Conservation (phyloP, 176 grass and related monocot species). For the Themeda triandra region DNA sequence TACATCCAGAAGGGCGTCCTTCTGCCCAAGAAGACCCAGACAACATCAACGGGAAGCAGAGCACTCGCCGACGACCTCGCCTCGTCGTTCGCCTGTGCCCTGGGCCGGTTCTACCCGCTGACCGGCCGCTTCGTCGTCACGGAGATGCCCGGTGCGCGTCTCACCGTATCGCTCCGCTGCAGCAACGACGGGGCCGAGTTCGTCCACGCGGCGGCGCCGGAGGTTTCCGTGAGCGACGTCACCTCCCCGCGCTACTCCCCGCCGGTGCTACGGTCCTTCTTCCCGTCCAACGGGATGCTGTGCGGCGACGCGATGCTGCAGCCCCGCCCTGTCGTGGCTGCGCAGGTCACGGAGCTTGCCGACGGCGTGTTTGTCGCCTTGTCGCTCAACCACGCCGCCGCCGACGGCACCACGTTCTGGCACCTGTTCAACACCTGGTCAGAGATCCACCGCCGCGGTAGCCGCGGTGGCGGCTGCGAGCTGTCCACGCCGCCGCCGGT, state of each 20-base stretch:
- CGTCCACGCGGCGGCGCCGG: neutral
- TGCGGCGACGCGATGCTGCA: no score
- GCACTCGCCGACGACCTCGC: no score
- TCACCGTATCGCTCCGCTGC: neutral
- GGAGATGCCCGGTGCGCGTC: neutral
- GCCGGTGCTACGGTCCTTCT: neutral
- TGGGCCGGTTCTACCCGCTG: neutral
- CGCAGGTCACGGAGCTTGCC: conserved; percentile 52
- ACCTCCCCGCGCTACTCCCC: no score
- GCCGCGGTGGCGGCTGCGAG: neutral
- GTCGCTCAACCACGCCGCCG: conserved; percentile 25
- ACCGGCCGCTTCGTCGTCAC: neutral
- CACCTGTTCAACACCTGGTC: conserved; percentile 42
- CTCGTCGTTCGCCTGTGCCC: no score
- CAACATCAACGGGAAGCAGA: no score
- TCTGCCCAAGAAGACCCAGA: neutral
- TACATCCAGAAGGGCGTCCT: neutral
- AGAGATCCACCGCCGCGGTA: conserved; percentile 8
- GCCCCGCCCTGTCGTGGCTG: neutral
- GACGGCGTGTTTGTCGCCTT: conserved; percentile 52
- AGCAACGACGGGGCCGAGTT: neutral
- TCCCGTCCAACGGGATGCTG: neutral
- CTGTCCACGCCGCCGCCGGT: neutral
- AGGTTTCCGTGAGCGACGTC: neutral
- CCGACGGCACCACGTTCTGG: conserved; percentile 39